phyloP scores from a whole-genome alignment of 2,329 filamentous ascomycete genomes.

The Alternaria dauci region DNA sequence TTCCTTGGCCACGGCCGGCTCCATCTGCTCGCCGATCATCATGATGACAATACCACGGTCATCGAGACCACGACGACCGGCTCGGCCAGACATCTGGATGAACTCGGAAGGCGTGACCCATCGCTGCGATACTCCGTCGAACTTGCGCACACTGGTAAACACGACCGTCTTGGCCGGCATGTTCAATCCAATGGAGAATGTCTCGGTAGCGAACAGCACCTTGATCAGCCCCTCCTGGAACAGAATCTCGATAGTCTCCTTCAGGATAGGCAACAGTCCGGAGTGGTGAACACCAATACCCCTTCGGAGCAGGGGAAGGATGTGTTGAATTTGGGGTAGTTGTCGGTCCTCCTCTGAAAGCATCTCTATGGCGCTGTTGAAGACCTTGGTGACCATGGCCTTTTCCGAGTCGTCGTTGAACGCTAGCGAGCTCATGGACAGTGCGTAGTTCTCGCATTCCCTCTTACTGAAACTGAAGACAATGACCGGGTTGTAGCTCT shows the following conservation, averaged over 20 bases:
- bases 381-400: constrained; percentile 91
- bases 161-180: constrained; percentile 99
- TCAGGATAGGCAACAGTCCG: constrained; percentile 90
- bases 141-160: constrained; percentile 97
- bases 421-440: constrained; percentile 83
- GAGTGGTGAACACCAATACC: constrained; percentile 98
- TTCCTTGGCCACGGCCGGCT: constrained; percentile 89
- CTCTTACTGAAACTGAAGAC: constrained; percentile 99
- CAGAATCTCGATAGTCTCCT: constrained; percentile 98
- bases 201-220: constrained; percentile 96
- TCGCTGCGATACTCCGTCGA: constrained; percentile 80
- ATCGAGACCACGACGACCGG: constrained; percentile 95
- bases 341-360: constrained; percentile 90
- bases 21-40: constrained; percentile 98
- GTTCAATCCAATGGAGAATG: constrained; percentile 97
- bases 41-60: constrained; percentile 99
- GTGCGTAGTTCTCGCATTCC: constrained; percentile 89
- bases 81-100: constrained; percentile 98
- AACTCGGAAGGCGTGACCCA: constrained; percentile 96
- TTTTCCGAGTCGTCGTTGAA: constrained; percentile 98
- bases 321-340: constrained; percentile 88
- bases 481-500: constrained; percentile 96
- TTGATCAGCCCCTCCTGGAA: constrained; percentile 99
- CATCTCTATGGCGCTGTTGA: constrained; percentile 90
- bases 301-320: constrained; percentile 85